phyloP scores from a whole-genome alignment of 2,329 filamentous ascomycete species.

The Botrytis elliptica region DNA sequence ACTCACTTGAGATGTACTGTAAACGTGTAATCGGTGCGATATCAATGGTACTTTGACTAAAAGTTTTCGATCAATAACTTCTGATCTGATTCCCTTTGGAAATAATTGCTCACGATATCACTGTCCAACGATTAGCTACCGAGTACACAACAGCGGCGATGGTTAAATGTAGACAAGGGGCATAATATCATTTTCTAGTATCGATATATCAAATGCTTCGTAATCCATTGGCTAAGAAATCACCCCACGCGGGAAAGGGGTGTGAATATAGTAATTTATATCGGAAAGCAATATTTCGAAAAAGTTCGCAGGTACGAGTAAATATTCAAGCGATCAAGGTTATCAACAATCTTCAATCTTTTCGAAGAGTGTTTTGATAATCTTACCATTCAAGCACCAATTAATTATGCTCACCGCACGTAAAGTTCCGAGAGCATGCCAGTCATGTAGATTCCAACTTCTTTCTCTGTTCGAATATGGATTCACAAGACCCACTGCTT shows the following conservation, averaged over 20 bases:
- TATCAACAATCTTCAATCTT: background rate
- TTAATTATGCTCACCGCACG: slow-evolving; percentile 35
- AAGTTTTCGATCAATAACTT: background rate
- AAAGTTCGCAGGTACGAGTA: background rate
- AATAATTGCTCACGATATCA: background rate
- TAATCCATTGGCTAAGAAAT: background rate
- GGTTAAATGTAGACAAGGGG: background rate
- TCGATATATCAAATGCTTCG: background rate
- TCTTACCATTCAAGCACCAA: background rate
- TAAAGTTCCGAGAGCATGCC: slow-evolving; percentile 36
- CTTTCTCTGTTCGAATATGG: slow-evolving; percentile 39
- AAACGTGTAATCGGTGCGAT: background rate
- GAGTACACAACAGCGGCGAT: background rate
- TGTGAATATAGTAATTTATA: background rate
- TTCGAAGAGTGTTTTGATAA: background rate
- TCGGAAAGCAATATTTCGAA: background rate
- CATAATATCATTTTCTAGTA: background rate
- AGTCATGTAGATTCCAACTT: slow-evolving; percentile 40
- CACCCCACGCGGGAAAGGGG: background rate
- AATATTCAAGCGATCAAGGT: background rate
- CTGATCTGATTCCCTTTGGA: background rate
- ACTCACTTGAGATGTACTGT: background rate
- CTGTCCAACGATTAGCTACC: background rate
- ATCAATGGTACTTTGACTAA: background rate
- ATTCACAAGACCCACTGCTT: slow-evolving; percentile 32